phyloP scores from a whole-genome alignment of 2,329 filamentous ascomycete genomes.

The Geoglossum cookeanum region DNA sequence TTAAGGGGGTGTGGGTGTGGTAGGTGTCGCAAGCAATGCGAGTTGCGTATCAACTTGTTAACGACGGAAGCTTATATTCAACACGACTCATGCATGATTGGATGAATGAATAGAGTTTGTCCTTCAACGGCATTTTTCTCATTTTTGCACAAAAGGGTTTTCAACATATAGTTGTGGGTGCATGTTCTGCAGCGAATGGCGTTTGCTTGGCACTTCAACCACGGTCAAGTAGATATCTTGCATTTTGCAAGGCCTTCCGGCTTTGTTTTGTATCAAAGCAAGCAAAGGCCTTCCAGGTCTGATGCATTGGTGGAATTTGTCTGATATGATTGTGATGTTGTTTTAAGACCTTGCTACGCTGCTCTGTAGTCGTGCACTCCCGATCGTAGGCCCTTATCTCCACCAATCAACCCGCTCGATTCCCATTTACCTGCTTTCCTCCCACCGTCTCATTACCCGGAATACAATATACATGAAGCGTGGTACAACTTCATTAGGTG shows the following conservation, averaged over 20 bases:
- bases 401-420: too few relatives aligned
- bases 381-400: too few relatives aligned
- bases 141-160: constrained; percentile 11
- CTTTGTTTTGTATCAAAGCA: neutral
- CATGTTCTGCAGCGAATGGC: constrained; percentile 17
- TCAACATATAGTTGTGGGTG: constrained; percentile 17
- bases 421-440: too few relatives aligned
- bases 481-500: too few relatives aligned
- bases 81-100: constrained; percentile 36
- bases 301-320: neutral
- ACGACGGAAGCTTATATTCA: constrained; percentile 16
- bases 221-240: constrained; percentile 15
- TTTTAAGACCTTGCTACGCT: neutral
- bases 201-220: constrained; percentile 22
- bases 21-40: neutral
- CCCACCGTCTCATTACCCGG: too few relatives aligned
- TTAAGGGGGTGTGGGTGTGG: neutral
- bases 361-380: neutral
- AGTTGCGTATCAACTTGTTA: neutral
- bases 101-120: constrained; percentile 36
- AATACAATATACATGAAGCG: too few relatives aligned
- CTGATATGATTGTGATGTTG: neutral
- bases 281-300: neutral
- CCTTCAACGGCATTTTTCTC: constrained; percentile 35
- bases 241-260: neutral